Evolutionary conservation across 805 yeast genomes (phyloP), one percentile per base, ranked within the genome.

Genomic region (Lipomyces starkeyi): DNA sequence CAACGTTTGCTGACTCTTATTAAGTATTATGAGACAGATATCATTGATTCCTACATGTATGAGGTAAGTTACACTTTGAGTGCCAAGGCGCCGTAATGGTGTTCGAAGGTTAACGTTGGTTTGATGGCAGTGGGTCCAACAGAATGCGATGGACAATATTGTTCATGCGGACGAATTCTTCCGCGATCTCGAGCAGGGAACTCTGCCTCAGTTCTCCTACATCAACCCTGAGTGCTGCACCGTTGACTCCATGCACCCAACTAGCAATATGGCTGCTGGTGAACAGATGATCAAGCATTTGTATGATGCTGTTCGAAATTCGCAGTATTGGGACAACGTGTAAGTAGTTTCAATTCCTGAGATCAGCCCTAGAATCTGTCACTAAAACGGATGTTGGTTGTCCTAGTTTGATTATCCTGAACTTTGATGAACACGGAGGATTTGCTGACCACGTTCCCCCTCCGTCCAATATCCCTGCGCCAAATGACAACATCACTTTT

Each of bases 241-340:
- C 7, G 49, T 58, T 17, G 61, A 58, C 13, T 58, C 61, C 20
- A 58, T 58, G 61, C 61, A 58, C 63, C 61, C 61, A 58, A 29
- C 29, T 5, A 58, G 61, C 61, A 58, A 47, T 9, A 14, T 35
- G 61, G 61, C 61, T 14, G 55, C 37, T 27, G 61, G 61, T 1
- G 61, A 58, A 17, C 61, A 58, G 63, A 27, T 58, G 61, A 58
- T 58, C 35, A 58, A 58, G 63, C 61, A 58, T 40, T 17, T 58
- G 22, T 58, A 58, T 58, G 61, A 58, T 58, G 62, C 61, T 40
- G 29, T 58, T 27, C 32, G 61, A 58, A 58, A 58, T 9, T 58
- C 61, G 11, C 7, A 58, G 55, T 58, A 58, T 17, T 58, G 61
- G 61, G 61, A 58, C 29, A 58, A 35, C 5, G 35, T 34, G 61